Conservation (phyloP, 495 filamentous ascomycete genomes). For the Tuber melanosporum region DNA sequence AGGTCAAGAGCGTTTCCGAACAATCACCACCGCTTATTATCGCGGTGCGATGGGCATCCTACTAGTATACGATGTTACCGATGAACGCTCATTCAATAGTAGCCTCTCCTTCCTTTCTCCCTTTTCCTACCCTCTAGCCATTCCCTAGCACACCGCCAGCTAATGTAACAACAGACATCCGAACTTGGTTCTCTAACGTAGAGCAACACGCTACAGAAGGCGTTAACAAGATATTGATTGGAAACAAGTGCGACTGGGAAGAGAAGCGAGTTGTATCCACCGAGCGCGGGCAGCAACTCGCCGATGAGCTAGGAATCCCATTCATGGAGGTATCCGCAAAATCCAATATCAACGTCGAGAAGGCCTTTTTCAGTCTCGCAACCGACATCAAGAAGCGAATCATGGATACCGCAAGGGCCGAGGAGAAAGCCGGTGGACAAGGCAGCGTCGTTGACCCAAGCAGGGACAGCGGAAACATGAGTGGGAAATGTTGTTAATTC, state of each 20-base stretch:
- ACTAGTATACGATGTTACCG: conserved; percentile 96
- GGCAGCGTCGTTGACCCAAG: conserved; percentile 65
- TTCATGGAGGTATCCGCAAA: conserved; percentile 98
- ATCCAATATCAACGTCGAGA: conserved; percentile 98
- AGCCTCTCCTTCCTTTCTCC: conserved; percentile 43
- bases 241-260: conserved; percentile 99
- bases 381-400: conserved; percentile 96
- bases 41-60: conserved; percentile 97
- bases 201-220: conserved; percentile 98
- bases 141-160: background rate
- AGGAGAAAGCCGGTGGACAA: conserved; percentile 57
- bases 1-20: conserved; percentile 91
- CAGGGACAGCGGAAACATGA: conserved; percentile 54
- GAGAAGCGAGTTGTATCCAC: conserved; percentile 92
- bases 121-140: background rate
- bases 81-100: conserved; percentile 97
- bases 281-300: conserved; percentile 85
- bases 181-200: conserved; percentile 98
- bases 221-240: conserved; percentile 99
- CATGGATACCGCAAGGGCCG: conserved; percentile 75
- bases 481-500: conserved; percentile 82
- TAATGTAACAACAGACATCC: conserved; percentile 62
- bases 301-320: conserved; percentile 92
- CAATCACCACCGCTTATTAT: conserved; percentile 98
- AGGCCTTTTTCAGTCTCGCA: conserved; percentile 93